phyloP scores from a whole-genome alignment of 768 basidiomycete species.

The Lactifluus subvellereus region DNA sequence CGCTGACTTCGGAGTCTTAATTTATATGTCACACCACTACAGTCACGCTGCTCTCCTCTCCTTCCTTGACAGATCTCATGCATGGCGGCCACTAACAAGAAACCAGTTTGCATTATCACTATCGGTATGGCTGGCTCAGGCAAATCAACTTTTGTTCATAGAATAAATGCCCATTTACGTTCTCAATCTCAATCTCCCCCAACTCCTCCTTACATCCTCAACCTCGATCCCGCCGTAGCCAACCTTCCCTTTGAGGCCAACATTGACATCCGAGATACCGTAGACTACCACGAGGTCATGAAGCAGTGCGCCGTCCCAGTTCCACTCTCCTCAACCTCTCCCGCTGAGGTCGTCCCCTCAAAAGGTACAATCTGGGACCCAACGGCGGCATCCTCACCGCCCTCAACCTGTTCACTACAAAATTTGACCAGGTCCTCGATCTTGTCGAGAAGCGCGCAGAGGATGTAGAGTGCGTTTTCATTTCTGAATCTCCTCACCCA shows the following conservation, averaged over 20 bases:
- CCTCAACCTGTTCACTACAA: constrained; percentile 96
- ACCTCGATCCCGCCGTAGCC: constrained; percentile 94
- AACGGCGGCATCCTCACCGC: constrained; percentile 98
- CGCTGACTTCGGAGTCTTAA: constrained; percentile 15
- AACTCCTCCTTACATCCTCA: constrained; percentile 89
- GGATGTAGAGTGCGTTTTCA: constrained; percentile 67
- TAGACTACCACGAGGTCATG: constrained; percentile 98
- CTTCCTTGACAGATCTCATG: neutral
- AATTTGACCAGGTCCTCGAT: constrained; percentile 93
- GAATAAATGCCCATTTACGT: constrained; percentile 89
- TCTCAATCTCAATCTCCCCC: constrained; percentile 49
- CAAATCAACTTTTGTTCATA: constrained; percentile 95
- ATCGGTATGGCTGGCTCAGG: constrained; percentile 98
- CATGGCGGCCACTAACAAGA: constrained; percentile 33
- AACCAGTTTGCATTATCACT: constrained; percentile 80
- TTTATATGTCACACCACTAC: neutral
- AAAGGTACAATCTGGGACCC: constrained; percentile 94
- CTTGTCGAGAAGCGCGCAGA: constrained; percentile 89
- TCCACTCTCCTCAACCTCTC: constrained; percentile 9
- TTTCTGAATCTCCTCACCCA: neutral
- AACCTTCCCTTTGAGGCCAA: constrained; percentile 91
- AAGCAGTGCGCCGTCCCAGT: constrained; percentile 75
- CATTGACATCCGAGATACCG: constrained; percentile 96
- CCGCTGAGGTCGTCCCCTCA: constrained; percentile 8
- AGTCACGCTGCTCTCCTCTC: neutral